phyloP scores from a whole-genome alignment of 805 yeast species.

The Nakazawaea anatomiae region DNA sequence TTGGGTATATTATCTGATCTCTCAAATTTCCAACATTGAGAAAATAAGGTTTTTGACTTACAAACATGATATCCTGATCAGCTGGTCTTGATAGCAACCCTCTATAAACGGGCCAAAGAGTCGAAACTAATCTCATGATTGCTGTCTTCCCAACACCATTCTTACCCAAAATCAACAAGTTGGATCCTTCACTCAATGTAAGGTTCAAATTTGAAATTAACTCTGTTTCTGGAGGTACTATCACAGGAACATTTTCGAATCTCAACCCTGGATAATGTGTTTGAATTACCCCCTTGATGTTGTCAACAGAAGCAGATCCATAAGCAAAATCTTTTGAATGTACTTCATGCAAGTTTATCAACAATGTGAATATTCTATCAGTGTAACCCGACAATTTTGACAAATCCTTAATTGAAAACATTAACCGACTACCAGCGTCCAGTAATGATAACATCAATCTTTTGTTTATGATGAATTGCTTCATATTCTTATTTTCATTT shows the following conservation, averaged over 20 bases:
- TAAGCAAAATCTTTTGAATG: constrained; percentile 57
- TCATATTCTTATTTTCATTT: constrained; percentile 60
- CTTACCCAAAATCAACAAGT: constrained; percentile 74
- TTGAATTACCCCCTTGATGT: constrained; percentile 77
- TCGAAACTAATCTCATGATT: constrained; percentile 76
- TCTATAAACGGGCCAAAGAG: constrained; percentile 84
- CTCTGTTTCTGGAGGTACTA: constrained; percentile 70
- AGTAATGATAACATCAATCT: constrained; percentile 86
- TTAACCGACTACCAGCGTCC: constrained; percentile 90
- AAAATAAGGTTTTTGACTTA: constrained; percentile 87
- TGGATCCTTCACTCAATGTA: constrained; percentile 56
- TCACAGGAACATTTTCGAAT: constrained; percentile 75
- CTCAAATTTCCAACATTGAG: constrained; percentile 71
- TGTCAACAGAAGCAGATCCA: constrained; percentile 32
- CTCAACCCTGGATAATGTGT: constrained; percentile 72
- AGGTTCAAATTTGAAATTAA: constrained; percentile 60
- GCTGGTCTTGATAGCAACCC: constrained; percentile 80
- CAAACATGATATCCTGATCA: constrained; percentile 60
- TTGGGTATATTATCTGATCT: constrained; percentile 88
- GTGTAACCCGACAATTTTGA: constrained; percentile 90
- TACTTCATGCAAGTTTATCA: constrained; percentile 75
- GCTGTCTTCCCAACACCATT: constrained; percentile 91
- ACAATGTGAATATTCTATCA: constrained; percentile 71
- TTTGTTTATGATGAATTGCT: constrained; percentile 85
- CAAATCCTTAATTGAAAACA: constrained; percentile 90